These are phyloP conservation scores for Fusarium armeniacum DNA, from an alignment of 2,329 filamentous ascomycete species.

Conservation along the genomic window DNA sequence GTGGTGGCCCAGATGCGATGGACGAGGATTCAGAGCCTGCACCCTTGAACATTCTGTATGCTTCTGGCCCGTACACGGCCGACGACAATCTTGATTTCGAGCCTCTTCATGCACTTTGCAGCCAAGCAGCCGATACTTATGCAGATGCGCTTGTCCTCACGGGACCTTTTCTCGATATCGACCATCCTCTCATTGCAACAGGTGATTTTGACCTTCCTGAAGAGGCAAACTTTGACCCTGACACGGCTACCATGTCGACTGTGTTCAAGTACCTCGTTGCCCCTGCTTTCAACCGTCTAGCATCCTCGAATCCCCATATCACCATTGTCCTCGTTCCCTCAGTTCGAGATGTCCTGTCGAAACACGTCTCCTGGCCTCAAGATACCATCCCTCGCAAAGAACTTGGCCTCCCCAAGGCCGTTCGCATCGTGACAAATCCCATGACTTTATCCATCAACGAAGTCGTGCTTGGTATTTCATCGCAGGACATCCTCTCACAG, in stretches of 20 bases:
- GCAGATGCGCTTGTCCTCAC: conserved; percentile 84
- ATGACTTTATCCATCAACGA: conserved; percentile 93
- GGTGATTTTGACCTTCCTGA: conserved; percentile 84
- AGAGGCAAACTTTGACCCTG: conserved; percentile 76
- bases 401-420: conserved; percentile 82
- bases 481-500: conserved; percentile 87
- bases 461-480: conserved; percentile 82
- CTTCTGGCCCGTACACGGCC: conserved; percentile 89
- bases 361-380: conserved; percentile 87
- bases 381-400: conserved; percentile 75
- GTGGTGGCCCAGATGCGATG: conserved; percentile 74
- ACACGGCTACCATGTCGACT: conserved; percentile 83
- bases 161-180: conserved; percentile 91
- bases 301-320: conserved; percentile 77
- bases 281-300: conserved; percentile 78
- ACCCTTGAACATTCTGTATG: conserved; percentile 82
- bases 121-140: conserved; percentile 78
- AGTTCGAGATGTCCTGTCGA: conserved; percentile 83
- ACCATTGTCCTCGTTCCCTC: conserved; percentile 88
- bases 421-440: conserved; percentile 86
- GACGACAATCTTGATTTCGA: conserved; percentile 94
- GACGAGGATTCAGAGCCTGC: conserved; percentile 65
- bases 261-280: conserved; percentile 87
- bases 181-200: conserved; percentile 87
- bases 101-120: conserved; percentile 84